These are phyloP conservation scores for Fonsecaea multimorphosa DNA, from an alignment of 2,329 filamentous ascomycete species.

Conservation along the genomic window DNA sequence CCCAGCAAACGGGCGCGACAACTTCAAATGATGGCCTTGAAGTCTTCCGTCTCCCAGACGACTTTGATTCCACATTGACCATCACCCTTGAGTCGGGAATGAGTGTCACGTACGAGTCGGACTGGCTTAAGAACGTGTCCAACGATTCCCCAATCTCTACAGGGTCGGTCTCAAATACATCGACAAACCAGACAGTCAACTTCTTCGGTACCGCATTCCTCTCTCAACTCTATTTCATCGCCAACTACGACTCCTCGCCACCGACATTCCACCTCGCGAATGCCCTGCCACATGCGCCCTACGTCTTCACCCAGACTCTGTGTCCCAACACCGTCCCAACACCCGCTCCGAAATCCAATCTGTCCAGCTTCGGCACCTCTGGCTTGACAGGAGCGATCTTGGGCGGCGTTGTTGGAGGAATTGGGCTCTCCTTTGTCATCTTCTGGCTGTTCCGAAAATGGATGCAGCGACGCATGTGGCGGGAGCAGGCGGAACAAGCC, in stretches of 20 bases:
- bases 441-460: conserved; percentile 31
- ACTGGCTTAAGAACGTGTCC: conserved; percentile 45
- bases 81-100: conserved; percentile 51
- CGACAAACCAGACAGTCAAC: conserved; percentile 33
- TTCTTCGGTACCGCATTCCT: conserved; percentile 52
- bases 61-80: conserved; percentile 49
- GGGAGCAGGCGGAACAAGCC: conserved; percentile 5
- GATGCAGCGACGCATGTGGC: conserved; percentile 21
- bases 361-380: conserved; percentile 28
- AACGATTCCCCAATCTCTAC: conserved; percentile 40
- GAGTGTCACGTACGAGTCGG: conserved; percentile 47
- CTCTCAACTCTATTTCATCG: conserved; percentile 52
- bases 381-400: conserved; percentile 39
- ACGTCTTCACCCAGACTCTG: conserved; percentile 50
- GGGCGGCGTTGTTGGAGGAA: conserved; percentile 44
- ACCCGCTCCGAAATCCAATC: conserved; percentile 39
- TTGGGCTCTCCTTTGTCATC: conserved; percentile 34
- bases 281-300: conserved; percentile 48
- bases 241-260: conserved; percentile 48
- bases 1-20: conserved; percentile 43
- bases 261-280: conserved; percentile 50
- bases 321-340: conserved; percentile 47
- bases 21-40: conserved; percentile 33
- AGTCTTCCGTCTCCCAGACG: conserved; percentile 45
- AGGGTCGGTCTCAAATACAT: conserved; percentile 36